Base-by-base conservation (phyloP, 192 early-diverging fungal species). In the Entomortierella chlamydospora region DNA sequence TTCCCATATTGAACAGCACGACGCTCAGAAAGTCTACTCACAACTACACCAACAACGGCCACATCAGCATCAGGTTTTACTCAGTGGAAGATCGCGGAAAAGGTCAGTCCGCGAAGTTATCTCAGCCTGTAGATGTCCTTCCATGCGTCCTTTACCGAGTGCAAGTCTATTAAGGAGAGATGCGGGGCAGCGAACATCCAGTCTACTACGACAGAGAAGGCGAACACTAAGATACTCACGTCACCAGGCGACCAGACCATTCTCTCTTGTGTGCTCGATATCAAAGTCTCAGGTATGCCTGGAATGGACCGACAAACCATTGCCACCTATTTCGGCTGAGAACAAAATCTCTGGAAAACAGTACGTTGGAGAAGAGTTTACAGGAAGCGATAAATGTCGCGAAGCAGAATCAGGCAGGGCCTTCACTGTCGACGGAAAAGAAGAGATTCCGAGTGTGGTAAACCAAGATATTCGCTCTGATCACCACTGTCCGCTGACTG, bases 401-500 rank as follows among this genome's bases (percentile, higher is more conserved):
- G 51, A 56, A 39, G 53, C 64, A 17, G 6, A 4, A 4, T 56
- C 64, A 37, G 56, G 23, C 20, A 66, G 41, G 64, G 4, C 10
- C 3, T 18, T 26, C 9, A 2, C 26, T 6, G 28, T 26, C 29
- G 5, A 30, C 28, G 29, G 28, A 11, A 30, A 56, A 13, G 11
- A 30, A 23, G 9, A 31, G 6, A 29, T 30, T 5, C 26, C 25
- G 52, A 25, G 3, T 4, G 34, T 37, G 34, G 34, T 37, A 37
- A 37, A 37, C 31, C 17, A 37, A 45, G 20, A 57, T 25, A 18
- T 43, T 59, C 15, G 30, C 17, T 20, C 5, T 50, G 57, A 60
- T 43, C 37, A 56, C 2, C 20, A 15, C 31, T 2, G 18, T 61
- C 67, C 57, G 28, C 33, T 51, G 67, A 53, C 30, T 53, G 50